Base-by-base conservation (phyloP, 805 yeast species). In the Candida palmyrensis region DNA sequence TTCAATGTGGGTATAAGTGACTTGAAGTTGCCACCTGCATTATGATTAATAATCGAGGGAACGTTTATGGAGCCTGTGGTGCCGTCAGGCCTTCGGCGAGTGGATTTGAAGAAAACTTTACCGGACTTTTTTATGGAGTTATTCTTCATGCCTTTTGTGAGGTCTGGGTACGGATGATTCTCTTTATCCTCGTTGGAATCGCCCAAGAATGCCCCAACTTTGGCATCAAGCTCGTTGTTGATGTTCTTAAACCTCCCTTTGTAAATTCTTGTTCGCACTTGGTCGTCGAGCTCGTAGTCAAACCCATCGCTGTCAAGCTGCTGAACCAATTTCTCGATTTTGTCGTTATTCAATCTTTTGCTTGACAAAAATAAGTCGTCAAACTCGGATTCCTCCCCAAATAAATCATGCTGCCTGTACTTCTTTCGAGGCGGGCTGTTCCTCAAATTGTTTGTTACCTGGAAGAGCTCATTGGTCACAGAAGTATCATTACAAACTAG, bases 311-410 rank as follows among this genome's bases (percentile, higher is more conserved):
- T 48, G 17, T 55, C 55, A 34, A 68, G 47, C 33, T 59, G 49
- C 25, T 46, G 40, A 16, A 66, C 51, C 41, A 68, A 49, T 35
- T 60, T 62, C 21, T 57, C 62, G 25, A 66, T 52, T 38, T 66
- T 66, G 40, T 55, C 49, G 34, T 62, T 61, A 27, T 52, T 50
- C 19, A 63, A 45, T 36, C 51, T 32, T 25, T 46, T 43, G 8
- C 44, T 47, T 18, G 34, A 31, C 19, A 44, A 39, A 19, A 47
- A 37, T 23, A 39, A 50, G 15, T 43, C 47, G 19, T 43, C 44
- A 17, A 27, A 29, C 18, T 27, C 34, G 18, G 40, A 42, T 16
- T 33, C 37, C 9, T 29, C 32, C 13, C 27, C 17, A 29, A 37
- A 32, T 5, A 41, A 19, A 16, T 32, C 37, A 18, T 6, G 24